These are phyloP conservation scores for Pseudozyma pruni DNA, from an alignment of 1,284 basidiomycete genomes.

Conservation along the genomic window DNA sequence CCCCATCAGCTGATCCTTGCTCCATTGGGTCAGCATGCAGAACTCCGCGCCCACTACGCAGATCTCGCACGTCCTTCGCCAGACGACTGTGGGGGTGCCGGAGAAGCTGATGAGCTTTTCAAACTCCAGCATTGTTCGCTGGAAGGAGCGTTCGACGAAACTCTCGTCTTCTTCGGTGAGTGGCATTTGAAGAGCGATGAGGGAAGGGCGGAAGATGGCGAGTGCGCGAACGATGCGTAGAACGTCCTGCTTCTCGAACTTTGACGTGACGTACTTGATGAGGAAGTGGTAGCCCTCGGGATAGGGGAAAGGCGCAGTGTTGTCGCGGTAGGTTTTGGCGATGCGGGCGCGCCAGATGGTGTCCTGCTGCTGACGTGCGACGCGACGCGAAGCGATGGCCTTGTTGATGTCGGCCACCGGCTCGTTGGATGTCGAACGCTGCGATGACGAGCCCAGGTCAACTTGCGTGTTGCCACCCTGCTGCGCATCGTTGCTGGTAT, in stretches of 20 bases:
- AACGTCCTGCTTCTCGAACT: slow-evolving; percentile 95
- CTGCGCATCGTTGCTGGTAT: slow-evolving; percentile 12
- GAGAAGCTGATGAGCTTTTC: slow-evolving; percentile 96
- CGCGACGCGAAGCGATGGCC: slow-evolving; percentile 42
- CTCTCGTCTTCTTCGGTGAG: slow-evolving; percentile 65
- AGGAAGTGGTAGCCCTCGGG: slow-evolving; percentile 67
- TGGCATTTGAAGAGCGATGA: slow-evolving; percentile 84
- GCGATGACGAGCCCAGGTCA: slow-evolving; percentile 40
- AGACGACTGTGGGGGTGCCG: slow-evolving; percentile 99
- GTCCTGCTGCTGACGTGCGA: slow-evolving; percentile 47
- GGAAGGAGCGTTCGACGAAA: slow-evolving; percentile 94
- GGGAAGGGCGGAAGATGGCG: slow-evolving; percentile 90
- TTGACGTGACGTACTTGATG: slow-evolving; percentile 70
- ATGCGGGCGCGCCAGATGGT: slow-evolving; percentile 63
- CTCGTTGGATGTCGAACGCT: slow-evolving; percentile 41
- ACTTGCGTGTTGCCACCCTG: slow-evolving; percentile 16
- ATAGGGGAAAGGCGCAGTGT: slow-evolving; percentile 62
- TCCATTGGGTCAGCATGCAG: slow-evolving; percentile 80
- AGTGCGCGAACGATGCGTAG: slow-evolving; percentile 91
- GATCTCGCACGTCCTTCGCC: slow-evolving; percentile 97
- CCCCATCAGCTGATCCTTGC: slow-evolving; percentile 61
- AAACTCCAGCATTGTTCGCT: slow-evolving; percentile 89
- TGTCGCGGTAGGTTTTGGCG: slow-evolving; percentile 59
- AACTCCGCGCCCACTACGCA: slow-evolving; percentile 96
- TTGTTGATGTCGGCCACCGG: slow-evolving; percentile 46